Evolutionary conservation across 371 early-diverging fungal genomes (phyloP).

Genomic region (Mortierella sp.): DNA sequence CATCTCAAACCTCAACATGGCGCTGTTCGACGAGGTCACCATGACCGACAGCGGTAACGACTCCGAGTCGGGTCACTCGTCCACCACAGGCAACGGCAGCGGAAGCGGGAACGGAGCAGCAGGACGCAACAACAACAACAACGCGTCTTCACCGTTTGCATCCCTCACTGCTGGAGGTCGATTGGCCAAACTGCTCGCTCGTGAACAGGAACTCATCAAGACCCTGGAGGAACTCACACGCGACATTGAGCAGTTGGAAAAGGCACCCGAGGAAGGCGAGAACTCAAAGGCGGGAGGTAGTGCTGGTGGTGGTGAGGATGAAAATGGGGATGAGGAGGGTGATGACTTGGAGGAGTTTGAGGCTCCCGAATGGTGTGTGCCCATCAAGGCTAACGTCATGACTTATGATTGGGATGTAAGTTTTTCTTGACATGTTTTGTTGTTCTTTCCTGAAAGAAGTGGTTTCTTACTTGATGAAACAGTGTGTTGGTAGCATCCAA

Average conservation of each 20-base stretch:
- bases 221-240: slow-evolving; percentile 38
- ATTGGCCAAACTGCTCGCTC: slow-evolving; percentile 37
- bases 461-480: not conserved
- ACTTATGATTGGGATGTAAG: slow-evolving; percentile 92
- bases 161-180: slow-evolving; percentile 35
- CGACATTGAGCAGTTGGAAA: slow-evolving; percentile 45
- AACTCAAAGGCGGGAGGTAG: not conserved
- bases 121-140: not conserved
- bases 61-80: slow-evolving; percentile 46
- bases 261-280: slow-evolving; percentile 26
- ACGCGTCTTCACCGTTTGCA: slow-evolving; percentile 13
- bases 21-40: slow-evolving; percentile 44
- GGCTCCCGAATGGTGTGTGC: slow-evolving; percentile 95
- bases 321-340: slow-evolving; percentile 35
- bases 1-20: slow-evolving; percentile 22
- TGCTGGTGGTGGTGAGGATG: slow-evolving; percentile 16
- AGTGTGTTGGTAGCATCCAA: too few relatives aligned
- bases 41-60: slow-evolving; percentile 58
- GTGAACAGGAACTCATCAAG: slow-evolving; percentile 51
- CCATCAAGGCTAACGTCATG: slow-evolving; percentile 95
- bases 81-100: slow-evolving; percentile 8
- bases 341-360: slow-evolving; percentile 86
- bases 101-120: slow-evolving; percentile 8
- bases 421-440: not conserved
- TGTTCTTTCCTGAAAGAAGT: not conserved